These are phyloP conservation scores for Phytopythium aichiense DNA, from an alignment of 352 stramenopile species.

Conservation along the genomic window DNA sequence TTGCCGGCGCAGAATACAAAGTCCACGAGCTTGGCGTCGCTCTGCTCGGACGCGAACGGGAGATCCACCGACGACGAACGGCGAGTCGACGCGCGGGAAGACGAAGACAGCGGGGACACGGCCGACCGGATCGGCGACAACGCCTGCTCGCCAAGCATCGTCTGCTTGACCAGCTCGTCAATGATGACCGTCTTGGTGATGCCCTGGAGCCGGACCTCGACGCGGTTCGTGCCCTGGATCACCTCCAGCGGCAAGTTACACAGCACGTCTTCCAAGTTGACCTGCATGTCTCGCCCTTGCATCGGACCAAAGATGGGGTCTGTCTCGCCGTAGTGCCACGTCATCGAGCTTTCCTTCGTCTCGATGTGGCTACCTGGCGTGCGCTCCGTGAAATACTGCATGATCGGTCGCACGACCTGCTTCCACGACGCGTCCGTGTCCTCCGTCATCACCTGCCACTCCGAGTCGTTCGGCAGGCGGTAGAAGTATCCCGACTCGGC, in stretches of 20 bases:
- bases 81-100: not conserved
- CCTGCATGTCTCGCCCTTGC: constrained; percentile 86
- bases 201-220: constrained; percentile 66
- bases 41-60: constrained; percentile 1
- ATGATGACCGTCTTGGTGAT: constrained; percentile 66
- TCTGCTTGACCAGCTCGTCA: constrained; percentile 50
- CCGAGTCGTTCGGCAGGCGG: constrained; percentile 37
- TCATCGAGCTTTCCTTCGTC: constrained; percentile 54
- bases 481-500: constrained; percentile 67
- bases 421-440: constrained; percentile 66
- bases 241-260: constrained; percentile 80
- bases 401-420: constrained; percentile 66
- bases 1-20: constrained; percentile 87
- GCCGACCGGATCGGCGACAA: constrained; percentile 2
- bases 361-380: constrained; percentile 66
- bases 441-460: constrained; percentile 59
- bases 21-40: constrained; percentile 39
- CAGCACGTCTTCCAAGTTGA: constrained; percentile 84
- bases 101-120: not conserved
- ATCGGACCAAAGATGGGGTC: constrained; percentile 75
- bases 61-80: constrained; percentile 3
- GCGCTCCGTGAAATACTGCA: constrained; percentile 74
- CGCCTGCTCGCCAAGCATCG: constrained; percentile 1
- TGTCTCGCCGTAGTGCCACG: constrained; percentile 71
- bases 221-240: constrained; percentile 70